Evolutionary conservation across 345 rosid genomes (phyloP).

Genomic region (Eucalyptus cloeziana): DNA sequence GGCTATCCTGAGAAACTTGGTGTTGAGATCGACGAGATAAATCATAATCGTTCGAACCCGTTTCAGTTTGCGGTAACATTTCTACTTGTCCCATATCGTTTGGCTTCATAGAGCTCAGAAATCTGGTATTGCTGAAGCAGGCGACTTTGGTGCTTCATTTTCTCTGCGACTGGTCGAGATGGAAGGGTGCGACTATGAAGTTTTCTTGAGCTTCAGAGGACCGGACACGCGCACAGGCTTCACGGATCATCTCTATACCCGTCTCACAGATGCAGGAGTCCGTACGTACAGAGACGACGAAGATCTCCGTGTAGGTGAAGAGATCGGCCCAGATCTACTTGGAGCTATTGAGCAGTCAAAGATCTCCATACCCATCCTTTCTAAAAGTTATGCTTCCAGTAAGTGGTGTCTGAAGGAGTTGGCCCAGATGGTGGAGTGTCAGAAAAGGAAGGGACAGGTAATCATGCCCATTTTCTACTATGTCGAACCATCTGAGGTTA

Average conservation of each 20-base stretch:
- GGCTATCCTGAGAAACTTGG: not conserved
- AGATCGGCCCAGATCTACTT: not conserved
- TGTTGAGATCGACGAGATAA: not conserved
- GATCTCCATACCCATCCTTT: not conserved
- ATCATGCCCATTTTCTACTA: not conserved
- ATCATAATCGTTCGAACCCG: not conserved
- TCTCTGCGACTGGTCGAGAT: not conserved
- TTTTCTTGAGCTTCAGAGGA: not conserved
- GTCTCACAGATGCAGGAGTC: not conserved
- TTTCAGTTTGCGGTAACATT: not conserved
- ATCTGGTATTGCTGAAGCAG: not conserved
- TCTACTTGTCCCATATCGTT: not conserved
- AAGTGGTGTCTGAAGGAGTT: not conserved
- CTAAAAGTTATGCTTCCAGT: not conserved
- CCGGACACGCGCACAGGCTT: not conserved
- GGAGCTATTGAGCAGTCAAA: not conserved
- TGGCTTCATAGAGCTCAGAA: not conserved
- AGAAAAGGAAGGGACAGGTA: not conserved
- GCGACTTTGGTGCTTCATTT: not conserved
- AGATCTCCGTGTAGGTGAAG: not conserved
- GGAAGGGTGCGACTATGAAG: not conserved
- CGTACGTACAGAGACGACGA: not conserved
- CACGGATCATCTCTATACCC: not conserved
- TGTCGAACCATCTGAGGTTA: not conserved
- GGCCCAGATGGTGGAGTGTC: not conserved